Percentiles rank a stretch among this genome's conserved stretches.
These are phyloP conservation scores for Citropsis articulata DNA, from an alignment of 345 rosid genomes.

Conservation along the genomic window DNA sequence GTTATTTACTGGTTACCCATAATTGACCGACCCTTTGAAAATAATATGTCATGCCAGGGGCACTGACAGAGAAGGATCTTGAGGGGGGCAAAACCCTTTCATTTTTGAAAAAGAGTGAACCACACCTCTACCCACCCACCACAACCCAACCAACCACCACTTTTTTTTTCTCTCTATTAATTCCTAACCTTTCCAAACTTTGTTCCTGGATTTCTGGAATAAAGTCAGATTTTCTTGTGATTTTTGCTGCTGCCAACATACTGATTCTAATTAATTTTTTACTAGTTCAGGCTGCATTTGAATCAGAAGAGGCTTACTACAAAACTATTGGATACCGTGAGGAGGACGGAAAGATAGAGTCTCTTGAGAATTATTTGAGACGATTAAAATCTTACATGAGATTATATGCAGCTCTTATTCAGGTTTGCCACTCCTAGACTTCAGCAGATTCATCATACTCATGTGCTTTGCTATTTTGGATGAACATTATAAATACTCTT, in stretches of 20 bases:
- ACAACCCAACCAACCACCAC: no score
- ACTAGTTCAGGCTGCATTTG: constrained; percentile 57
- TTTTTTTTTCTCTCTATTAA: neutral
- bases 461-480: neutral
- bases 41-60: neutral
- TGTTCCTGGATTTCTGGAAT: neutral
- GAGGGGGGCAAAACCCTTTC: neutral
- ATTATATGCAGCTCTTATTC: constrained; percentile 86
- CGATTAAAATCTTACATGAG: constrained; percentile 69
- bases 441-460: neutral
- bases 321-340: constrained; percentile 50
- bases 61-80: neutral
- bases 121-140: no score
- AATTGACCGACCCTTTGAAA: neutral
- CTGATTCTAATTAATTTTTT: constrained; percentile 10
- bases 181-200: neutral
- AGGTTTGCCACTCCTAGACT: constrained; percentile 45
- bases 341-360: constrained; percentile 51
- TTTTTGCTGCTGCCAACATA: neutral
- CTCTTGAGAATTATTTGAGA: constrained; percentile 36
- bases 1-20: neutral
- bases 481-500: neutral
- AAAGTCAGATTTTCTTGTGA: neutral
- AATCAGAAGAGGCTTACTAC: constrained; percentile 56
- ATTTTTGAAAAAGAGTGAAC: neutral